Evolutionary conservation across 495 filamentous ascomycete species (phyloP).

Genomic region (Xylaria flabelliformis): DNA sequence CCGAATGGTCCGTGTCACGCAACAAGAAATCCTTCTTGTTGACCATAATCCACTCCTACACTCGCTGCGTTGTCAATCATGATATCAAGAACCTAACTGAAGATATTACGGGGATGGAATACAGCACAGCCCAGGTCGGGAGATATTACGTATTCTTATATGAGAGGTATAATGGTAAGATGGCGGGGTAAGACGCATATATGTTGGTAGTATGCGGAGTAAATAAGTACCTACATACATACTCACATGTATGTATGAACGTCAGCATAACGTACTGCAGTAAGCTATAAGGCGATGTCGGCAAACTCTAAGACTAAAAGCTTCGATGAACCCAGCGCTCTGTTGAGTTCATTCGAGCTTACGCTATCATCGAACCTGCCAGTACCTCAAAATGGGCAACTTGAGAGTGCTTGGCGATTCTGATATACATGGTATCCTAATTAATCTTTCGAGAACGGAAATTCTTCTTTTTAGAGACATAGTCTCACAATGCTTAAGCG

Average conservation of each 20-base stretch:
- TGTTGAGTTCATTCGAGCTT: not conserved
- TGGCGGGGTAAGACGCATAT: no score
- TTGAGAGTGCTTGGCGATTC: slow-evolving; percentile 61
- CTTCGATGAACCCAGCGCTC: not conserved
- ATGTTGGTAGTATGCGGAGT: not conserved
- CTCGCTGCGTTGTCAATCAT: no score
- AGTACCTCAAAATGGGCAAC: slow-evolving; percentile 21
- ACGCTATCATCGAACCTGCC: not conserved
- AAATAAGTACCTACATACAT: no score
- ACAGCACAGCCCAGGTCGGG: no score
- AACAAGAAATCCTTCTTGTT: no score
- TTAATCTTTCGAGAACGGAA: slow-evolving; percentile 64
- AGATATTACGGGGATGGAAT: no score
- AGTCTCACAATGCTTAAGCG: slow-evolving; percentile 67
- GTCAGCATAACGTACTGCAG: not conserved
- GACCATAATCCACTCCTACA: no score
- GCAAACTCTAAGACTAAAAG: not conserved
- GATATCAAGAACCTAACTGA: no score
- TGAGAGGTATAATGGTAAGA: not conserved
- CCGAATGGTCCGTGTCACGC: no score
- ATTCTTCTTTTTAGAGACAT: slow-evolving; percentile 63
- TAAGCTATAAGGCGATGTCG: slow-evolving; percentile 15
- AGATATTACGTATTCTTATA: not conserved
- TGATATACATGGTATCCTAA: slow-evolving; percentile 66
- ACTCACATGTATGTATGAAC: not conserved